Base-by-base conservation (phyloP, 176 grass and related monocot species). In the Juncus effusus region DNA sequence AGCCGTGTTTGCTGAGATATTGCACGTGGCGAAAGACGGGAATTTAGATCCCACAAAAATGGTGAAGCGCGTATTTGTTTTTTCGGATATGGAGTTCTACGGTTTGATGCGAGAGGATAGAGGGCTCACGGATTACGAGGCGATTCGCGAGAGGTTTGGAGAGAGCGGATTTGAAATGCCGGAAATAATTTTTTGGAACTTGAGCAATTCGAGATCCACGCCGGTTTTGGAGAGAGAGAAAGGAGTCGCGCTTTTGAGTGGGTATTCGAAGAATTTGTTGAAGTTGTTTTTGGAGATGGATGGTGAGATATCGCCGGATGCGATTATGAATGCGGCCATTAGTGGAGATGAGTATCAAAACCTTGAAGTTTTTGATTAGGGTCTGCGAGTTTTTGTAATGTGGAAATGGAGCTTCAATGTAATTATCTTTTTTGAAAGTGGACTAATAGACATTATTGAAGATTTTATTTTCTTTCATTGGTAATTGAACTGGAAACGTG, bases 131-230 rank as follows among this genome's bases (percentile, higher is more conserved):
- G 86, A 89, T 58, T 79, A 89, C 74, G 78, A 81, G 81, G 74
- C 64, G 63, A 78, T 84, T 58, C 3, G 36, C 36, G 14, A 58
- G 39, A 75, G 50, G 59, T 89, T 81, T 57, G 13, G 3, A n/a
- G 69, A 50, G 44, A 89, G 73, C 9, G 76, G 75, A 11, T 58
- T 56, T 15, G 16, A 54, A 3, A 63, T 78, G 61, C 85, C 85
- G 1, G 77, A 95, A 79, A 75, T 95, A 42, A 79, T 89, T 61
- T 95, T 89, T 75, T 95, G 85, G 90, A 95, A 95, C 71, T 69
- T 95, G 59, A 45, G 78, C 60, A 59, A 64, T 66, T 80, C 70
- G 40, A 81, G 56, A n/a, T 81, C 63, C 6, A 79, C 79, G 67
- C 86, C 86, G 4, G 81, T 78, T 41, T n/a, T 66, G 51, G 69